Evolutionary conservation across 2,329 filamentous ascomycete species (phyloP).

Genomic region (Talaromyces albobiverticillius): DNA sequence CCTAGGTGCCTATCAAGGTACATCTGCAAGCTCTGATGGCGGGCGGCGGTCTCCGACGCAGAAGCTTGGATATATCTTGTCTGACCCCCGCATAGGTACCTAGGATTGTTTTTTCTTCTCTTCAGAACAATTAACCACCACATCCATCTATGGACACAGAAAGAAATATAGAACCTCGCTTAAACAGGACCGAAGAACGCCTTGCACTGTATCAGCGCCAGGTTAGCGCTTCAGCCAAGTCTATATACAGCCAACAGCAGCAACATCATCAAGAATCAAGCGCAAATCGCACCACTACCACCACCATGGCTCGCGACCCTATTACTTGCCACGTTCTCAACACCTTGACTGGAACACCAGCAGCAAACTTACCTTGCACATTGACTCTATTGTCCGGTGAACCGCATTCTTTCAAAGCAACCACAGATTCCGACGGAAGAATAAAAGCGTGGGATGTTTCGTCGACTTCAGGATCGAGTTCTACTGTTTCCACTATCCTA

Average conservation of each 20-base stretch:
- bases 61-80: slow-evolving; percentile 20
- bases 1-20: too few species aligned
- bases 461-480: background rate
- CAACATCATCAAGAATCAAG: slow-evolving; percentile 17
- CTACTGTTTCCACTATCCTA: slow-evolving; percentile 27
- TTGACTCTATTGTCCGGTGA: slow-evolving; percentile 53
- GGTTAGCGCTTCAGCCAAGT: slow-evolving; percentile 16
- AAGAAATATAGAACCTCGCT: slow-evolving; percentile 12
- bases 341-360: slow-evolving; percentile 44
- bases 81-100: background rate
- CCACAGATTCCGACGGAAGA: slow-evolving; percentile 46
- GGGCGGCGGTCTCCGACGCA: slow-evolving; percentile 35
- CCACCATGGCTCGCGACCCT: slow-evolving; percentile 40
- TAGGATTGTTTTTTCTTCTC: background rate
- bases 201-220: slow-evolving; percentile 35
- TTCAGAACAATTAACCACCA: background rate
- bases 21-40: slow-evolving; percentile 21
- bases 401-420: slow-evolving; percentile 33
- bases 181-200: slow-evolving; percentile 28
- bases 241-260: too few species aligned
- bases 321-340: slow-evolving; percentile 53
- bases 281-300: background rate
- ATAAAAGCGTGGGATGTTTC: slow-evolving; percentile 30
- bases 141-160: background rate
- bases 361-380: slow-evolving; percentile 47